These are phyloP conservation scores for Parathielavia hyrcaniae DNA, from an alignment of 495 filamentous ascomycete species.

Conservation along the genomic window DNA sequence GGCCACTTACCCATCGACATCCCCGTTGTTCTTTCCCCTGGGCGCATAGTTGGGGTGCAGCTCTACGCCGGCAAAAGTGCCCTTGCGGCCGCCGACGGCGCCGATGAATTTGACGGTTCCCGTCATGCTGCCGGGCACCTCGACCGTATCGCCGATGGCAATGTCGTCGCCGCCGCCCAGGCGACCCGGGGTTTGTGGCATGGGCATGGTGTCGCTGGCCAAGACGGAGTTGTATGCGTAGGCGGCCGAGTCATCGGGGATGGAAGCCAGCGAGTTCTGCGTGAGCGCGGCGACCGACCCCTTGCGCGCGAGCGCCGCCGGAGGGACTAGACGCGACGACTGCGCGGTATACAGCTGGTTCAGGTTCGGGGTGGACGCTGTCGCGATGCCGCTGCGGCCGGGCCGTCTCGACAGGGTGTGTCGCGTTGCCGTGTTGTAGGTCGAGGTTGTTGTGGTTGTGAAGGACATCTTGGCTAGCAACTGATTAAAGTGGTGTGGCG, in stretches of 20 bases:
- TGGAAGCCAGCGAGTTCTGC: conserved; percentile 51
- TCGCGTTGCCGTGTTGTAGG: conserved; percentile 74
- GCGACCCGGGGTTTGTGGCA: conserved; percentile 28
- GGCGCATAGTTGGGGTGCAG: conserved; percentile 70
- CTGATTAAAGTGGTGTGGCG: conserved; percentile 8
- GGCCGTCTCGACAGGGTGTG: conserved; percentile 47
- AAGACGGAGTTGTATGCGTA: conserved; percentile 51
- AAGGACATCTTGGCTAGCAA: conserved; percentile 31
- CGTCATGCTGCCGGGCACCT: conserved; percentile 91
- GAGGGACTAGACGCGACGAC: conserved; percentile 38
- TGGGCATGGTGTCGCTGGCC: conserved; percentile 39
- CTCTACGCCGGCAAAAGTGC: conserved; percentile 92
- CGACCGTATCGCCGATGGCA: conserved; percentile 80
- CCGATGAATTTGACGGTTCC: conserved; percentile 88
- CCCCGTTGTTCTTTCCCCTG: conserved; percentile 91
- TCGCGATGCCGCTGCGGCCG: conserved; percentile 43
- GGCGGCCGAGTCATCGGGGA: conserved; percentile 55
- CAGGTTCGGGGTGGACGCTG: conserved; percentile 55
- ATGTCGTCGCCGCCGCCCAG: conserved; percentile 39
- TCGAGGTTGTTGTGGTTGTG: conserved; percentile 40
- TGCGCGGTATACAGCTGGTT: conserved; percentile 43
- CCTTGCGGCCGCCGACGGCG: conserved; percentile 78
- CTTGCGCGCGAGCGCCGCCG: conserved; percentile 55
- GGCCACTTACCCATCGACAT: conserved; percentile 82
- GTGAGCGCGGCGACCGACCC: conserved; percentile 59